Base-by-base conservation (phyloP, 176 grass and related monocot genomes). In the barley (Hordeum vulgare) region DNA sequence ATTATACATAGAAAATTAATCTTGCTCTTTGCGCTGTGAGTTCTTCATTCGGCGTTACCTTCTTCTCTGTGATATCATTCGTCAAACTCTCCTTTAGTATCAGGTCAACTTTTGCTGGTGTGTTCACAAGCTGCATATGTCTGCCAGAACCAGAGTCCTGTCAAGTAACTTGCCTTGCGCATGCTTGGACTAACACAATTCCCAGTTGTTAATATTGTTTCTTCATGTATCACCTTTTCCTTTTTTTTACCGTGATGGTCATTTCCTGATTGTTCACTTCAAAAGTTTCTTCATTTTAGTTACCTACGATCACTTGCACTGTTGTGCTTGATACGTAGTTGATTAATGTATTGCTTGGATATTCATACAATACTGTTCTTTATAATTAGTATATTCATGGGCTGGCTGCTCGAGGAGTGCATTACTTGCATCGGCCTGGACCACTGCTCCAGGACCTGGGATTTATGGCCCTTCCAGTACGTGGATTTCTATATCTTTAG, bases 361-460 rank as follows among this genome's bases (percentile, higher is more conserved):
- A 86, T 84, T 88, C 49, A 88, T 84, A 66, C 70, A 66, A 71
- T 78, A 35, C 41, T 96, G 82, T 92, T 92, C 7, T 85, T 47
- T 83, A 72, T 90, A 84, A 88, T 62, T 79, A 99, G 97, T 99
- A 99, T 74, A 78, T 96, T 83, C 97, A 99, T 80, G 97, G 97
- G 34, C 75, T 99, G 63, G 93, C 97, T 78, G 89, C 97, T 87
- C 91, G 93, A 89, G 97, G 97, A 85, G 93, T 99, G 26, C 97
- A 99, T 75, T 99, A 94, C 85, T 87, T 99, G 84, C 97, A 99
- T 89, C 94, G 86, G 47, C 97, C 97, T 72, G 89, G 97, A 53
- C 97, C 97, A 66, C 83, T 91, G 81, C 93, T 99, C 51, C 91
- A 88, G 65, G 97, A 99, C 81, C 71, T 99, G 78, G 97, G 97